Conservation (phyloP, 2,329 filamentous ascomycete species). For the Myriosclerotinia duriaeana region DNA sequence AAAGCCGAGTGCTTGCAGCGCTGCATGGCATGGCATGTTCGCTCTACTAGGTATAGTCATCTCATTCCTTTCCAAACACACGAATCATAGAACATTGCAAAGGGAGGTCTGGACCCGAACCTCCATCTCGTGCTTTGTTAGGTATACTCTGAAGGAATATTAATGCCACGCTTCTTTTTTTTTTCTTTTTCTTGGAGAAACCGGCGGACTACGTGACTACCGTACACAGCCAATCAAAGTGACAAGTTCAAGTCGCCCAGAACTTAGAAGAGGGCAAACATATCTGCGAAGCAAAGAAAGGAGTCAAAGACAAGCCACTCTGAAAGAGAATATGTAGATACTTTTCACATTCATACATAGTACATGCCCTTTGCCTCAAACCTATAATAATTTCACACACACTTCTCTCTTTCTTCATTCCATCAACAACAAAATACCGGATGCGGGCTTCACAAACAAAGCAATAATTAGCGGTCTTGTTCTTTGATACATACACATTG, state of each 20-base stretch:
- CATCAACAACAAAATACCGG: background rate
- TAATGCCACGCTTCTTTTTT: background rate
- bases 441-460: background rate
- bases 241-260: too few species aligned
- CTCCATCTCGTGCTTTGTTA: background rate
- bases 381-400: background rate
- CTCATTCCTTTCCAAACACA: slow-evolving; percentile 6
- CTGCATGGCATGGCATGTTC: background rate
- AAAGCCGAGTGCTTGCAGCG: slow-evolving; percentile 10
- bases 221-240: slow-evolving; percentile 19
- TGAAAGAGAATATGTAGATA: background rate
- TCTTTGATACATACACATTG: background rate
- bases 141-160: background rate
- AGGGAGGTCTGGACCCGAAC: slow-evolving; percentile 10
- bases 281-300: slow-evolving; percentile 6
- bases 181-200: background rate
- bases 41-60: too few species aligned
- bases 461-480: background rate
- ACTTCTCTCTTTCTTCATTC: background rate
- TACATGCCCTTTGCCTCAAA: too few species aligned
- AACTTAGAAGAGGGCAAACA: too few species aligned
- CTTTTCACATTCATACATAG: background rate
- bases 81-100: slow-evolving; percentile 5
- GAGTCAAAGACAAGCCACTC: background rate
- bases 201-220: background rate